phyloP scores from a whole-genome alignment of 305 asterid species.

The Striga hermonthica region DNA sequence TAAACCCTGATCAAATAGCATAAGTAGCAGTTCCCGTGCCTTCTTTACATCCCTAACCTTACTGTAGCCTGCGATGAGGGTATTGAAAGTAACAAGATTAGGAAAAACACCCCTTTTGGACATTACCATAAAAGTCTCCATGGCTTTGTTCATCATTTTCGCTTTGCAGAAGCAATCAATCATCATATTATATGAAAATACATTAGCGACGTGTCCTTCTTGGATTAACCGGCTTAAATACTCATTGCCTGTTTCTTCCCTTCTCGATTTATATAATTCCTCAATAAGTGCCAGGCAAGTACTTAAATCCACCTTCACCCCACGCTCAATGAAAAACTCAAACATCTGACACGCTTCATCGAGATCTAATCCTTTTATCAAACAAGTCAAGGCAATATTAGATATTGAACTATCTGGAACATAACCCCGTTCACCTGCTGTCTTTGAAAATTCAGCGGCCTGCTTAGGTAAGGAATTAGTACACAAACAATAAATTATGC shows the following conservation, averaged over 20 bases:
- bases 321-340: constrained; percentile 48
- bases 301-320: constrained; percentile 52
- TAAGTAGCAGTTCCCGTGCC: constrained; percentile 53
- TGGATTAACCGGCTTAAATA: constrained; percentile 51
- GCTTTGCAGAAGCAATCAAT: constrained; percentile 82
- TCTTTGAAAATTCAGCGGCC: constrained; percentile 49
- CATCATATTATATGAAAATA: constrained; percentile 64
- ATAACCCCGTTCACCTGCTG: constrained; percentile 54
- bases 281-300: constrained; percentile 56
- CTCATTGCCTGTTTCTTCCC: constrained; percentile 52
- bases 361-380: constrained; percentile 62
- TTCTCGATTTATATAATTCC: constrained; percentile 53
- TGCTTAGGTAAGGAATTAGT: constrained; percentile 47
- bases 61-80: constrained; percentile 69
- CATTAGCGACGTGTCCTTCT: constrained; percentile 49
- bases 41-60: constrained; percentile 49
- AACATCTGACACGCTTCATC: constrained; percentile 59
- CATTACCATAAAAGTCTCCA: constrained; percentile 57
- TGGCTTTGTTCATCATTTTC: constrained; percentile 61
- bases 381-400: constrained; percentile 56
- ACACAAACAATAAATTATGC: constrained; percentile 56
- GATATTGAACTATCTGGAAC: constrained; percentile 54
- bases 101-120: constrained; percentile 49
- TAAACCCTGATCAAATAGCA: constrained; percentile 58
- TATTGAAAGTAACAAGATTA: constrained; percentile 73